Evolutionary conservation across 2,329 filamentous ascomycete genomes (phyloP), one percentile per base, ranked within the genome.

Genomic region (Sporothrix dimorphospora): DNA sequence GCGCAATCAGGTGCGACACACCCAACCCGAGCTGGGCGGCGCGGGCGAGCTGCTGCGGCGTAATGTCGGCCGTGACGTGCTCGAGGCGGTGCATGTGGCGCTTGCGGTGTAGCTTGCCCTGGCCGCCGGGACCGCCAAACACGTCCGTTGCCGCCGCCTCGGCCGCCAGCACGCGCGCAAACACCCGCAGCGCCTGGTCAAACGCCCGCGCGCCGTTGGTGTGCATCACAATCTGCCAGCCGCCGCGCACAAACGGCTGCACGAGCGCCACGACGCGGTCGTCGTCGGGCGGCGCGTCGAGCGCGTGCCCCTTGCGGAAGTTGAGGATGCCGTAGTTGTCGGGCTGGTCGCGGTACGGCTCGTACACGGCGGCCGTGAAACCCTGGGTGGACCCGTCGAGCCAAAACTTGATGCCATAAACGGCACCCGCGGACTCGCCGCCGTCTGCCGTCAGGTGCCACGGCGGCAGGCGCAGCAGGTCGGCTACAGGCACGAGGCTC

Each of bases 321-420:
- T 76, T 76, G 49, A 77, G 77, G 72, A 79, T 78, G 77, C 59
- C 78, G 63, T 73, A 75, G 67, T 75, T 74, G 63, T 75, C 74
- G n/a, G 75, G 72, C 4, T 76, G 47, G 49, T 42, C 59, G 42
- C 21, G 66, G 59, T 73, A 73, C 40, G 70, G 49, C 61, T 63
- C 51, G 61, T 72, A 70, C n/a, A 73, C 42, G 34, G 70, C 70
- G 12, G 72, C 70, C 34, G 72, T 73, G 53, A 73, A 72, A 24
- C 72, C 72, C 61, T 73, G 72, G 4, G 72, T 73, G 42, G 70
- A 72, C 16, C 70, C 72, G 61, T 73, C 70, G 4, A 73, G 70
- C 72, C 72, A 73, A 40, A 73, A 71, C 67, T 72, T 72, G 67
- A 73, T 65, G n/a, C 67, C 72, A 53, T 73, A 73, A 9, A 72